Base-by-base conservation (phyloP, 2,329 filamentous ascomycete species). In the Alternaria viburni region DNA sequence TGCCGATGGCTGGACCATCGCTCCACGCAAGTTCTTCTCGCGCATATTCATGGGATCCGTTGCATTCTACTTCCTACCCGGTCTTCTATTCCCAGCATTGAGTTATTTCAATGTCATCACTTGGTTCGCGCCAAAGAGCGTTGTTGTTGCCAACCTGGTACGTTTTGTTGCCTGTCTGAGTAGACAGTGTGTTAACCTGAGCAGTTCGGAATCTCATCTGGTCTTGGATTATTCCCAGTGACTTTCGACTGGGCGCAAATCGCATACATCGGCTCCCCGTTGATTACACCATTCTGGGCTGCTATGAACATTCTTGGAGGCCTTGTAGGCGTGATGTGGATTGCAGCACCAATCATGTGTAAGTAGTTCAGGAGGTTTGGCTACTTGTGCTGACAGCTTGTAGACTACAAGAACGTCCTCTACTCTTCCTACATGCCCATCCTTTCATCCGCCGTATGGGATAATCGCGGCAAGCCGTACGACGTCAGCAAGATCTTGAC, bases 231-330 rank as follows among this genome's bases (percentile, higher is more conserved):
- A 32, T 93, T 96, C 65, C 93, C 93, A 0, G 77, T 97, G 72
- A 96, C 93, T 0, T 96, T 97, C 74, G 93, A 97, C 81, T 97
- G 93, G 93, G 91, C 92, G 1, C 93, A 97, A 75, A 90, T 97
- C 66, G 93, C 93, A 0, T 88, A 95, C 74, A 96, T 96, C 70
- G 93, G 93, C 15, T 96, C 92, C 5, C 93, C 91, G 0, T 83
- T 96, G 7, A 85, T 96, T 15, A 93, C 93, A 0, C 93, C 93
- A 0, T 96, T 95, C 79, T 93, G 93, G 92, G 91, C 92, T 44
- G 90, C 92, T 9, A 88, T 94, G 80, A 96, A 96, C 73, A 92
- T 96, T 41, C 88, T 96, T 26, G 91, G 90, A 61, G 93, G 92
- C 6, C 83, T 96, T 54, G 88, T 93, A 3, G 81, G 93, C 51